Conservation (phyloP, 139 green algal species). For the Monoraphidium neglectum region DNA sequence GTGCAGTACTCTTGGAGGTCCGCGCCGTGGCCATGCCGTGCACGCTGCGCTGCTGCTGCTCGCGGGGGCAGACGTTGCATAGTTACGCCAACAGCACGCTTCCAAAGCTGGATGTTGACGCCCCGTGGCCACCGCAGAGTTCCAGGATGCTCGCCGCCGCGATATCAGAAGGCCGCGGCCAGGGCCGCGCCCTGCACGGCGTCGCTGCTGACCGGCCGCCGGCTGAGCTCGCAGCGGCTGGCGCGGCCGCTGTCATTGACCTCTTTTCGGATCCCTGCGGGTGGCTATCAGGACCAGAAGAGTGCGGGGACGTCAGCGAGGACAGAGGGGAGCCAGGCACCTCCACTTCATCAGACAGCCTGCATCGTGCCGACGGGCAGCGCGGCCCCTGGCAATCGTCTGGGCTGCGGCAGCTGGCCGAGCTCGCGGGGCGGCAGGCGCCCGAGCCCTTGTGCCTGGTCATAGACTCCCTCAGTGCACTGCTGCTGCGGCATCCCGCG, state of each 20-base stretch:
- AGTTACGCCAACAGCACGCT: no score
- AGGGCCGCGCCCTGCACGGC: slow-evolving; percentile 12
- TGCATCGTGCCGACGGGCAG: not conserved
- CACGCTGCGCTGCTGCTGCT: no score
- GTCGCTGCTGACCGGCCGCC: slow-evolving; percentile 8
- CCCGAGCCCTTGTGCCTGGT: no score
- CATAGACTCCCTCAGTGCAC: slow-evolving; percentile 5
- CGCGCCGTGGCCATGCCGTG: no score
- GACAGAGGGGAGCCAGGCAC: not conserved
- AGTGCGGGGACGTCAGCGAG: not conserved
- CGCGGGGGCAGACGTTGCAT: no score
- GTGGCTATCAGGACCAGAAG: slow-evolving; percentile 4
- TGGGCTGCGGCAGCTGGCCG: not conserved
- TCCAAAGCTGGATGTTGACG: no score
- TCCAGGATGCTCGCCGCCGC: not conserved
- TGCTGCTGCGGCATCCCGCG: slow-evolving; percentile 13
- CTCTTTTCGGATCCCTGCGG: slow-evolving; percentile 21
- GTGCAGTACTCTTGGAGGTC: no score
- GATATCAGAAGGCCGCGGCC: slow-evolving; percentile 4
- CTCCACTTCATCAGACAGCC: slow-evolving; percentile 16
- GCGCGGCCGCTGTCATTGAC: slow-evolving; percentile 14
- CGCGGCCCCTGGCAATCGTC: not conserved
- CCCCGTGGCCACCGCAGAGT: not conserved
- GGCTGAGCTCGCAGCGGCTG: slow-evolving; percentile 11
- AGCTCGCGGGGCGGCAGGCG: no score